Base-by-base conservation (phyloP, 179 eudicot species). In the Heliamphora pulchella region DNA sequence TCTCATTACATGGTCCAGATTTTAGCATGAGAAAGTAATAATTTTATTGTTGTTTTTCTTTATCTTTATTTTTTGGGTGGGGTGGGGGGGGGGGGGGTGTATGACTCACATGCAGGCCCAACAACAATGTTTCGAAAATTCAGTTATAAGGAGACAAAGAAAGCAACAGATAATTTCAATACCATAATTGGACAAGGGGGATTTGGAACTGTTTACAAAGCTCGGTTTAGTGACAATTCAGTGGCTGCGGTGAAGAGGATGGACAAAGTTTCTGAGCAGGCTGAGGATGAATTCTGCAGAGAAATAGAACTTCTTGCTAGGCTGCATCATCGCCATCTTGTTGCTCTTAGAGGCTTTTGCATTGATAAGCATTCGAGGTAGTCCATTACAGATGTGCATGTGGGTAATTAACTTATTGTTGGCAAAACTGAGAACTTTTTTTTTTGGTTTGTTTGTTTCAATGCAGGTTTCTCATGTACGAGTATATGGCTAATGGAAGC, bases 271-370 rank as follows among this genome's bases (percentile, higher is more conserved):
- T 90, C 97, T 41, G 94, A 92, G 86, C 98, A 96, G 84, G 98
- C 96, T 18, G 97, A 91, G 72, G 97, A 87, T 75, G 99, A 96
- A 76, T 94, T 96, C 77, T 92, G 98, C 87, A 86, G 90, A 88
- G 99, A 96, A 84, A 87, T 96, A 81, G 96, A 94, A 87, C 97
- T 94, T 77, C 90, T 94, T 74, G 94, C 98, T 81, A 89, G 91
- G 88, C 81, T 94, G 58, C 97, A 94, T 84, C 98, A 94, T 85
- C 97, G 98, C 51, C 98, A 94, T 89, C 97, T 94, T 59, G 97
- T 93, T 74, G 80, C 97, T 88, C 90, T 94, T 13, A 88, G 86
- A 87, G 97, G 98, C 64, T 94, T 91, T 81, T 94, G 98, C 83
- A 80, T 91, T 78, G 86, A 85, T 67, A 94, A 86, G 79, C 89